Evolutionary conservation across 1,139 yeast species (phyloP).

Genomic region (Komagataea norvegica): DNA sequence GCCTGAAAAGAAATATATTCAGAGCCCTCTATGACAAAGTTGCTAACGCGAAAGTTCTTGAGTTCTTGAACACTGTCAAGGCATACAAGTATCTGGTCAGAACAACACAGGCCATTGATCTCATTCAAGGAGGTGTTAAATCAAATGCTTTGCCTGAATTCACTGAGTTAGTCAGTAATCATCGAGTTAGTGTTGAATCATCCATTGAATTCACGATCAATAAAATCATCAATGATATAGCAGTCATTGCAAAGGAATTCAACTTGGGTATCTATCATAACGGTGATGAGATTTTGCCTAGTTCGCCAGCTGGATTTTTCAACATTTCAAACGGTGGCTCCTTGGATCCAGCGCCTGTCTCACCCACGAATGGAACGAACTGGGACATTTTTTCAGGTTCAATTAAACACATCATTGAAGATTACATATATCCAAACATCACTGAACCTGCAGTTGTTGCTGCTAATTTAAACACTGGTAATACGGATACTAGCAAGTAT

Average conservation of each 20-base stretch:
- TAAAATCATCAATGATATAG: slow-evolving; percentile 37
- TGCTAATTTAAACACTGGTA: slow-evolving; percentile 48
- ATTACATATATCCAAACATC: slow-evolving; percentile 32
- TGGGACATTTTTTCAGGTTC: slow-evolving; percentile 56
- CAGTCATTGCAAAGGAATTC: slow-evolving; percentile 40
- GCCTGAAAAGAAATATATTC: slow-evolving; percentile 21
- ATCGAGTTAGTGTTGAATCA: slow-evolving; percentile 49
- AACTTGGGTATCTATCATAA: slow-evolving; percentile 44
- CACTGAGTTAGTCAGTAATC: slow-evolving; percentile 48
- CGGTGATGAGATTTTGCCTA: slow-evolving; percentile 27
- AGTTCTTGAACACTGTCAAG: slow-evolving; percentile 29
- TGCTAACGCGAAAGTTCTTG: slow-evolving; percentile 36
- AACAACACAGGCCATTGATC: slow-evolving; percentile 56
- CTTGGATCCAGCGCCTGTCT: slow-evolving; percentile 56
- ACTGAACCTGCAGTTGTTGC: slow-evolving; percentile 38
- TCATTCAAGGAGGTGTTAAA: slow-evolving; percentile 56
- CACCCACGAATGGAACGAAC: slow-evolving; percentile 42
- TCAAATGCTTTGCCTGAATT: slow-evolving; percentile 67
- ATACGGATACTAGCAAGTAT: slow-evolving; percentile 60
- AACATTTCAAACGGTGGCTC: slow-evolving; percentile 31
- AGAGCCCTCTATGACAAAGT: slow-evolving; percentile 13
- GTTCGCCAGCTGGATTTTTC: slow-evolving; percentile 39
- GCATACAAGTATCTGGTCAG: slow-evolving; percentile 38
- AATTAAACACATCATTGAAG: slow-evolving; percentile 50
- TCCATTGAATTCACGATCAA: slow-evolving; percentile 38